Evolutionary conservation across 306 rosid genomes (phyloP), one percentile per base, ranked within the genome.

Genomic region (Vigna mungo): DNA sequence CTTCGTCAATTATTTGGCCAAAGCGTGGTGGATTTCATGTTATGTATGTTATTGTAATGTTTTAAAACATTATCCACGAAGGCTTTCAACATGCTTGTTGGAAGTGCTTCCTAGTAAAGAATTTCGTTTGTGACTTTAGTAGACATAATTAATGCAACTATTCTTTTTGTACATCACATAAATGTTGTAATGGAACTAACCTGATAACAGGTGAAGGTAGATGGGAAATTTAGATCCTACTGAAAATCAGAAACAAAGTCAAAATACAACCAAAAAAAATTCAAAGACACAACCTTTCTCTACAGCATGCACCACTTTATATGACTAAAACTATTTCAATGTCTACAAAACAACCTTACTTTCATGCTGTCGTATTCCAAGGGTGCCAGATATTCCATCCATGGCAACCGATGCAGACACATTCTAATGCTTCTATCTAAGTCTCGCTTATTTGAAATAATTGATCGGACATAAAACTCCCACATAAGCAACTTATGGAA

Each of bases 371-470:
- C 21, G 72, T 54, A 62, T 11, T 71, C 59, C 71, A 73, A 47
- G 27, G 70, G 69, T 52, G 71, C 41, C 41, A 74, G 58, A 61
- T 36, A 67, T 75, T 68, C 69, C 77, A 72, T 72, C 72, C 76
- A 72, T 44, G 49, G 39, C 68, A 72, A 67, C 72, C 69, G 2
- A 63, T 69, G 72, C 17, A 83, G 80, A 72, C 12, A 76, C 80
- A 74, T 74, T 78, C 54, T 62, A 74, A 9, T 69, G 59, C 75
- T 58, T 58, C 63, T 3, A 46, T 68, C 56, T 58, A 8, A 55
- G 65, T 51, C 52, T 80, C 48, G 34, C 74, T 74, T 79, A 79
- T 83, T 83, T 62, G 64, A 74, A 78, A 74, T 74, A 32, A 78
- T 51, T 63, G 62, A 53, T 51, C 15, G 32, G 44, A 48, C 74